Percentiles rank a stretch among this genome's conserved stretches.
Evolutionary conservation across 2,329 filamentous ascomycete genomes (phyloP).

Genomic region (Aspergillus sergii): DNA sequence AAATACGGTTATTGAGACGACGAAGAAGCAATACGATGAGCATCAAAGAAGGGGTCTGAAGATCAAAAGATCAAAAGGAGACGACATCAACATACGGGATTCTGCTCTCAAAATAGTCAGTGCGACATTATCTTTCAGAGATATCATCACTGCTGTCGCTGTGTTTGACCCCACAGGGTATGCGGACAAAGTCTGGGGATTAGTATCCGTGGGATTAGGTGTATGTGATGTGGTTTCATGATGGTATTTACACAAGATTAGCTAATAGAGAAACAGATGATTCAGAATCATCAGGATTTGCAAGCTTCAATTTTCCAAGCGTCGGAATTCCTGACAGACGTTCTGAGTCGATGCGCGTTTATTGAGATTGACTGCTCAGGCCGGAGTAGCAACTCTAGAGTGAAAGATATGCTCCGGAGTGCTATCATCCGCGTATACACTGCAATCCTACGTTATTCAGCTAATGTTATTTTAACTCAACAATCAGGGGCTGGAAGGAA

Average conservation of each 20-base stretch:
- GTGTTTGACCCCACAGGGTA: neutral
- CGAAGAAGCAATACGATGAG: neutral
- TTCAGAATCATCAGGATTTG: neutral
- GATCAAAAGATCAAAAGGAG: neutral
- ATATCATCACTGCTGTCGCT: neutral
- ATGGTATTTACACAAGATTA: neutral
- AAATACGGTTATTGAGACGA: neutral
- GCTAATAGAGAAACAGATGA: neutral
- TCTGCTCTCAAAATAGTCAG: neutral
- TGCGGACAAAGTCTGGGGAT: neutral
- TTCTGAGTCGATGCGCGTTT: neutral
- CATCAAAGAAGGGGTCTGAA: neutral
- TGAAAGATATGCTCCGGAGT: neutral
- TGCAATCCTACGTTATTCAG: neutral
- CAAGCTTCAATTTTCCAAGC: neutral
- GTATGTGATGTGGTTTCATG: neutral
- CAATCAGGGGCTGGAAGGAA: neutral
- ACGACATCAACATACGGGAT: neutral
- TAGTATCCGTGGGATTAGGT: neutral
- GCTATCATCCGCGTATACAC: neutral
- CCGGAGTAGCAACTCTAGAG: neutral
- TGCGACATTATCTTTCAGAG: neutral
- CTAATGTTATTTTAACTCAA: neutral
- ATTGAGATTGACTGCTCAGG: neutral
- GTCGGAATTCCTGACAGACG: neutral